Percentiles rank a stretch among this genome's conserved stretches.
These are phyloP conservation scores for Hypholoma sublateritium DNA, from an alignment of 768 basidiomycete genomes.

Conservation along the genomic window DNA sequence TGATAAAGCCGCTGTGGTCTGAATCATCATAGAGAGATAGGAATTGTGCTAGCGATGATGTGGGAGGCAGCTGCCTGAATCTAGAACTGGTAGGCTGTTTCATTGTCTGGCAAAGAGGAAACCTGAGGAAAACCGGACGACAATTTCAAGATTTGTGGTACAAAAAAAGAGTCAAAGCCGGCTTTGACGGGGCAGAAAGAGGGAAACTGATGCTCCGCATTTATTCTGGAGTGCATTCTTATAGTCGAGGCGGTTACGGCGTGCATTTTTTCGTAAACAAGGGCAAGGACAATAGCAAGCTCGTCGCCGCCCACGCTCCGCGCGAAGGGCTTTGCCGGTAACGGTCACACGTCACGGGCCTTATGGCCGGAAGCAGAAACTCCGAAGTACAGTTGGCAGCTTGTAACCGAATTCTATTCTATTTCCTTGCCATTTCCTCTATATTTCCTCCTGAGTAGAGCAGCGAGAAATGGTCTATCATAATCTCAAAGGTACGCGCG, in stretches of 20 bases:
- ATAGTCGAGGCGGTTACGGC: not conserved
- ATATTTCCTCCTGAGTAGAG: too few relatives aligned
- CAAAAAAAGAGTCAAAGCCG: constrained; percentile 1
- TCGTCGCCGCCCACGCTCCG: too few relatives aligned
- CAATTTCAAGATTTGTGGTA: not conserved
- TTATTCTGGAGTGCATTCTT: not conserved
- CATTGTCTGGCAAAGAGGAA: not conserved
- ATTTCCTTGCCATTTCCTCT: too few relatives aligned
- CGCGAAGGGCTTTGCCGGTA: too few relatives aligned
- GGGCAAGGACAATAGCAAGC: too few relatives aligned
- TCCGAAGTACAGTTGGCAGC: not conserved
- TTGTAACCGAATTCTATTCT: not conserved
- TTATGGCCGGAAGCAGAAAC: not conserved
- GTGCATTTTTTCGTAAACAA: not conserved
- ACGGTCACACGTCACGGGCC: not conserved
- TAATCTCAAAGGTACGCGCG: constrained; percentile 73
- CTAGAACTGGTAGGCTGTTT: constrained; percentile 12
- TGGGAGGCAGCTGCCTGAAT: constrained; percentile 18
- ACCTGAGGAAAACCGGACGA: not conserved
- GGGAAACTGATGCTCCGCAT: not conserved
- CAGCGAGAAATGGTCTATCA: constrained; percentile 65
- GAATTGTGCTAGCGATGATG: constrained; percentile 19
- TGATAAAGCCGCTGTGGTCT: constrained; percentile 26
- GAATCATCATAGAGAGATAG: constrained; percentile 25
- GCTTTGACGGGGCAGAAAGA: constrained; percentile 3